Percentiles rank a stretch among this genome's conserved stretches.
phyloP scores from a whole-genome alignment of 352 stramenopile species.

The Globisporangium megalacanthum region DNA sequence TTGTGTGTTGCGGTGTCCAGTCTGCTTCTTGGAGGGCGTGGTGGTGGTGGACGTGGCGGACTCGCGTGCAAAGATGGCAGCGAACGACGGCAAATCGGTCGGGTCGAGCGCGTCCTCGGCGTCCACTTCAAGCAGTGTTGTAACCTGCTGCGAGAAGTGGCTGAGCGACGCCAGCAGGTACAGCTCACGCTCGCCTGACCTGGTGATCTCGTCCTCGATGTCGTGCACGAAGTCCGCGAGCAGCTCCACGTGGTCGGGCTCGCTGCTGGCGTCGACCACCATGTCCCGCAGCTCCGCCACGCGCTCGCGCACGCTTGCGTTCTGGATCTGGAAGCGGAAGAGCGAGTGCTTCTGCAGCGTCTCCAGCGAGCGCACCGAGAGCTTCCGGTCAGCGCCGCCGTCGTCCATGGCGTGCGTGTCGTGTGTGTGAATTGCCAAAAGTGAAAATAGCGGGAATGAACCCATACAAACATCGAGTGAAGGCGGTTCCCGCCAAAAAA shows the following conservation, averaged over 20 bases:
- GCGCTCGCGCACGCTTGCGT: constrained; percentile 25
- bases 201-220: constrained; percentile 39
- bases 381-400: not conserved
- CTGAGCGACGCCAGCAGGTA: constrained; percentile 56
- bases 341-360: constrained; percentile 41
- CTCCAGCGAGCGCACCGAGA: constrained; percentile 19
- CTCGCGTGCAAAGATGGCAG: constrained; percentile 13
- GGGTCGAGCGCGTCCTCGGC: constrained; percentile 19
- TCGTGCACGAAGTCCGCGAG: constrained; percentile 24
- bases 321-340: constrained; percentile 66
- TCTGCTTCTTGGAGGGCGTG: constrained; percentile 9
- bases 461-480: constrained; percentile 2
- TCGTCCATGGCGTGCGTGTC: too few relatives aligned
- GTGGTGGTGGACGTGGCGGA: not conserved
- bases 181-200: constrained; percentile 29
- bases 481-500: not conserved
- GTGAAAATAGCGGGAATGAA: too few relatives aligned
- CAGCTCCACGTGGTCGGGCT: constrained; percentile 42
- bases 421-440: too few relatives aligned
- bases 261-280: constrained; percentile 30
- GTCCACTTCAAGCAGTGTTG: constrained; percentile 51
- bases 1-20: not conserved
- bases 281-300: constrained; percentile 46
- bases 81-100: constrained; percentile 23
- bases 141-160: constrained; percentile 62